These are phyloP conservation scores for Penicillium sp. DNA, from an alignment of 2,329 filamentous ascomycete genomes.

Conservation along the genomic window DNA sequence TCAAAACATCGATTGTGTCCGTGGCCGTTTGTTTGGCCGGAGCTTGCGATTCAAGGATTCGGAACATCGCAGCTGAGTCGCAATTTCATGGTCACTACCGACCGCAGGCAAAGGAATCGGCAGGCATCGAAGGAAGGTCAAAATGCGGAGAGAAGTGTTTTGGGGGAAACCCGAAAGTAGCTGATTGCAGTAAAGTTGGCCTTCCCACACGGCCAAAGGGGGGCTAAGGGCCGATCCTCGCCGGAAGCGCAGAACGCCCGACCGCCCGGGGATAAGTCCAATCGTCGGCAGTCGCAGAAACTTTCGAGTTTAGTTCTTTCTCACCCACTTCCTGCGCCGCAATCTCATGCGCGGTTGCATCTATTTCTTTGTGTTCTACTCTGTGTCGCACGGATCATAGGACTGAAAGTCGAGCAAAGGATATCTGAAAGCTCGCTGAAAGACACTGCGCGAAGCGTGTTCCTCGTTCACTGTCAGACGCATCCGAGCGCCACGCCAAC, in stretches of 20 bases:
- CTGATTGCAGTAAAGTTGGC: slow-evolving; percentile 30
- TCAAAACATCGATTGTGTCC: slow-evolving; percentile 90
- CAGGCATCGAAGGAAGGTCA: slow-evolving; percentile 38
- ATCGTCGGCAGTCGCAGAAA: slow-evolving; percentile 26
- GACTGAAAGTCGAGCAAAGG: not conserved
- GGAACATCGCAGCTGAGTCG: slow-evolving; percentile 53
- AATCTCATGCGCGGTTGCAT: slow-evolving; percentile 23
- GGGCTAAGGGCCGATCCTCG: slow-evolving; percentile 27
- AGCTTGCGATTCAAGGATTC: slow-evolving; percentile 71
- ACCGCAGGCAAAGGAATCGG: slow-evolving; percentile 35
- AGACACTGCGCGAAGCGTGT: slow-evolving; percentile 16
- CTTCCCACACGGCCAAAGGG: slow-evolving; percentile 28
- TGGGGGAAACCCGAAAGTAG: slow-evolving; percentile 11
- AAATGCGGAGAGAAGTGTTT: slow-evolving; percentile 13
- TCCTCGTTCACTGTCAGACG: slow-evolving; percentile 15
- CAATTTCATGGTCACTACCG: slow-evolving; percentile 51
- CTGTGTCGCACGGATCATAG: not conserved
- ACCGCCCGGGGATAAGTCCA: slow-evolving; percentile 31
- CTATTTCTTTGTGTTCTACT: not conserved
- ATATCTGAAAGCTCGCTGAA: not conserved
- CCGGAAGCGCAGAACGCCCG: slow-evolving; percentile 26
- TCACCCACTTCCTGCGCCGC: slow-evolving; percentile 24
- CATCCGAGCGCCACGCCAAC: slow-evolving; percentile 23
- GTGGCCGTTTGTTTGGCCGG: slow-evolving; percentile 95
- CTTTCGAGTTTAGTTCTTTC: slow-evolving; percentile 21